A percentile compares a stretch with the other conserved stretches of the same genome.
These are phyloP conservation scores for Echites panduratus DNA, from an alignment of 257 asterid genomes.

Conservation along the genomic window DNA sequence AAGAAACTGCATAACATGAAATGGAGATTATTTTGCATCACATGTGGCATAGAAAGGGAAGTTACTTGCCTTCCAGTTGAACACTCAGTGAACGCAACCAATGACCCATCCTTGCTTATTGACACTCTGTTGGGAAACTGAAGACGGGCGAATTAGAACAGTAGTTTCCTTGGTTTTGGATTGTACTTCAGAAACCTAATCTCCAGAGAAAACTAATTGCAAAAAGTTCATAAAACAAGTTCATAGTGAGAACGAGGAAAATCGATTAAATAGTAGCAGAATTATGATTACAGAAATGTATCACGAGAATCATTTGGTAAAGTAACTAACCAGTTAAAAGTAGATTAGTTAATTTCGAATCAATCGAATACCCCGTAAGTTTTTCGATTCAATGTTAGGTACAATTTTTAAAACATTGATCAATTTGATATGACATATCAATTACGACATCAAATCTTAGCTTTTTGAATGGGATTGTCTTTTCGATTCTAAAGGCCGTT, in stretches of 20 bases:
- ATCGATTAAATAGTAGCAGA: background rate
- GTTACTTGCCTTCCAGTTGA: constrained; percentile 55
- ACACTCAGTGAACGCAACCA: constrained; percentile 77
- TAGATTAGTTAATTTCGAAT: too few species aligned
- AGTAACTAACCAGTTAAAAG: background rate
- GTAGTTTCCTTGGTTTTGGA: constrained; percentile 55
- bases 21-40: background rate
- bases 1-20: background rate
- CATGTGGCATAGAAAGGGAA: constrained; percentile 7
- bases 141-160: constrained; percentile 58
- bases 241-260: background rate
- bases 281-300: background rate
- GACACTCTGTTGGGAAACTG: constrained; percentile 90
- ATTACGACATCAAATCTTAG: too few species aligned
- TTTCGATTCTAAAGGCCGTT: too few species aligned
- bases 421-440: too few species aligned
- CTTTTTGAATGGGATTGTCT: too few species aligned
- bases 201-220: constrained; percentile 69
- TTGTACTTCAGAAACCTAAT: constrained; percentile 75
- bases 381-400: too few species aligned
- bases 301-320: too few species aligned
- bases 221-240: constrained; percentile 55
- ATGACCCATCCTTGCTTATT: constrained; percentile 79
- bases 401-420: too few species aligned
- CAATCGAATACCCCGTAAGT: too few species aligned